Evolutionary conservation across 2,329 filamentous ascomycete species (phyloP).

Genomic region (Didymella segeticola): DNA sequence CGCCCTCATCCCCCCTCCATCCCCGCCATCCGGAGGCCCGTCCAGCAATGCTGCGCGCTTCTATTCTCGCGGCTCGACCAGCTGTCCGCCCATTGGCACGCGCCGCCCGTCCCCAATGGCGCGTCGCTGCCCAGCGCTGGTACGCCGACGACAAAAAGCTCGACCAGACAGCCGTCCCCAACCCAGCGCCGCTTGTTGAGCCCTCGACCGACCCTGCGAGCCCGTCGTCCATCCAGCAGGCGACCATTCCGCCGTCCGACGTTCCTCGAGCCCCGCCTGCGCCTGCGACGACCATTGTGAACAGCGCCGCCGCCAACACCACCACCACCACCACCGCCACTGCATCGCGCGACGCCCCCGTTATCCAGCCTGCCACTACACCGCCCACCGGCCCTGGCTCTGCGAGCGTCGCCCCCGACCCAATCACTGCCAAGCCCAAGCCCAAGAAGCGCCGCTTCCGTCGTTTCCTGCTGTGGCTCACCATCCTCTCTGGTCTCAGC

Average conservation of each 20-base stretch:
- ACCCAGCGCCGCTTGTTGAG: slow-evolving; percentile 44
- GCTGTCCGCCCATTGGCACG: slow-evolving; percentile 47
- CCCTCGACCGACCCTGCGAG: slow-evolving; percentile 52
- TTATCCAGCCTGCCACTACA: slow-evolving; percentile 41
- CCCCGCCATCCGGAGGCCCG: slow-evolving; percentile 47
- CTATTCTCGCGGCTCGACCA: slow-evolving; percentile 57
- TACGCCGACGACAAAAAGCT: slow-evolving; percentile 58
- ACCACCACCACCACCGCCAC: background rate
- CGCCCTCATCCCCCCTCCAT: slow-evolving; percentile 25
- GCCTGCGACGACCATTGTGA: slow-evolving; percentile 48
- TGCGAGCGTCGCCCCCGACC: slow-evolving; percentile 51
- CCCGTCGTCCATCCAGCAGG: slow-evolving; percentile 19
- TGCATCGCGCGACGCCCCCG: slow-evolving; percentile 45
- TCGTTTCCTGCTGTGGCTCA: slow-evolving; percentile 76
- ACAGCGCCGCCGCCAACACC: background rate
- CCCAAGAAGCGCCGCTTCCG: slow-evolving; percentile 73
- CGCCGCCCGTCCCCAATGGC: slow-evolving; percentile 47
- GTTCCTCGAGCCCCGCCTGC: slow-evolving; percentile 56
- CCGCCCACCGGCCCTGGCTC: slow-evolving; percentile 53
- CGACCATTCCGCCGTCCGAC: slow-evolving; percentile 58
- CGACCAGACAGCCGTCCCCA: slow-evolving; percentile 48
- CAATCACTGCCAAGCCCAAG: slow-evolving; percentile 55
- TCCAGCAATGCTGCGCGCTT: slow-evolving; percentile 64
- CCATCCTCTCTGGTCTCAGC: slow-evolving; percentile 76
- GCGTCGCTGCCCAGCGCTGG: slow-evolving; percentile 54